These are phyloP conservation scores for Ocimum tenuiflorum DNA, from an alignment of 257 asterid species.

Conservation along the genomic window DNA sequence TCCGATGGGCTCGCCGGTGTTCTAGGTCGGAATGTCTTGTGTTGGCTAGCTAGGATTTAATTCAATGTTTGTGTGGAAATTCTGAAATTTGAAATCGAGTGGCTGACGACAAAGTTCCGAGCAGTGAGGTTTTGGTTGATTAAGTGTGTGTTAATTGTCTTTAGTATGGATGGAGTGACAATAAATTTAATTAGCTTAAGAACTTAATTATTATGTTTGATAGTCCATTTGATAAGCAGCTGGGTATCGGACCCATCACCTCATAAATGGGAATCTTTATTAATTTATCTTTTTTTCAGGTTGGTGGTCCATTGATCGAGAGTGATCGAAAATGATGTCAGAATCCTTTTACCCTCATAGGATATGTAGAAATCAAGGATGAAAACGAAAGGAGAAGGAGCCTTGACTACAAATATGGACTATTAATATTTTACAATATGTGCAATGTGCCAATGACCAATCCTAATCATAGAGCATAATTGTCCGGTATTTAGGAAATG, in stretches of 20 bases:
- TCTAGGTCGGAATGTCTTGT: background rate
- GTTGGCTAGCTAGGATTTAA: background rate
- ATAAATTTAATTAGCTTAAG: no score
- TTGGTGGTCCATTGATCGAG: conserved; percentile 13
- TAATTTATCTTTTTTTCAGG: background rate
- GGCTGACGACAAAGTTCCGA: background rate
- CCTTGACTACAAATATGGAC: background rate
- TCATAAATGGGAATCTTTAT: background rate
- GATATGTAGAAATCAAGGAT: background rate
- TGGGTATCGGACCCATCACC: background rate
- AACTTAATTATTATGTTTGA: no score
- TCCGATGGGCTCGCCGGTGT: conserved; percentile 22
- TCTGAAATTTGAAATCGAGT: background rate
- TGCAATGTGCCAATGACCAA: no score
- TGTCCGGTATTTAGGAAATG: no score
- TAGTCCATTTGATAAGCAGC: background rate
- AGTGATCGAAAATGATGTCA: conserved; percentile 4
- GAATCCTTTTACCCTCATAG: background rate
- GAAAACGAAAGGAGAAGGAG: background rate
- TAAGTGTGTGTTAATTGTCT: background rate
- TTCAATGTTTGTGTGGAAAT: background rate
- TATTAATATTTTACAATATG: no score
- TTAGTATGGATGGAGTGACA: background rate
- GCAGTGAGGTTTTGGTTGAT: background rate
- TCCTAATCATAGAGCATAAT: no score